Evolutionary conservation across 306 rosid genomes (phyloP).

Genomic region (Dryas alaskensis): DNA sequence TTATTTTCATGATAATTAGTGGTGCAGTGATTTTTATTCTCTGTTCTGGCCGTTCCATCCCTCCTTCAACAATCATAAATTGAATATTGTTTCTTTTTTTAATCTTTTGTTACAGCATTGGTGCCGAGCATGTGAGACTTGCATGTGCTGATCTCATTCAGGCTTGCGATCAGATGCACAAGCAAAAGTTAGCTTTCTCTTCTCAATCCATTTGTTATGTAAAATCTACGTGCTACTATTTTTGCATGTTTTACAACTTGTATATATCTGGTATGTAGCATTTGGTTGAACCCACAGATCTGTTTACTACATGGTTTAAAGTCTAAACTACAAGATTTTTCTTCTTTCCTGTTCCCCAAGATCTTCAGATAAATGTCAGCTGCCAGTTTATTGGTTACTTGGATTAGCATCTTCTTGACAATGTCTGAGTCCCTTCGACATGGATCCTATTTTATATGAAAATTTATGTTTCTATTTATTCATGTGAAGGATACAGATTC

Average conservation of each 20-base stretch:
- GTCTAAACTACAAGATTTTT: background rate
- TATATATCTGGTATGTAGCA: background rate
- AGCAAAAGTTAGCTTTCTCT: slow-evolving; percentile 26
- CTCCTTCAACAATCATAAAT: background rate
- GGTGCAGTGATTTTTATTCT: background rate
- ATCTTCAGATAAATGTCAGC: background rate
- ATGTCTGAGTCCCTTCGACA: background rate
- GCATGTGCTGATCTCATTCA: slow-evolving; percentile 44
- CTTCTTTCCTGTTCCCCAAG: background rate
- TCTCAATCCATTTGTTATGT: background rate
- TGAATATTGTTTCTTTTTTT: slow-evolving; percentile 14
- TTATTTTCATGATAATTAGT: too few species aligned
- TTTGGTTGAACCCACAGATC: background rate
- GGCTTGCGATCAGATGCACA: slow-evolving; percentile 44
- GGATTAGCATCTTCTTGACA: background rate
- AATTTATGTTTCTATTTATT: background rate
- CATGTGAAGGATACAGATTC: background rate
- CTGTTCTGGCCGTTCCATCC: background rate
- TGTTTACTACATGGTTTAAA: background rate
- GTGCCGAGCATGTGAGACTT: slow-evolving; percentile 46
- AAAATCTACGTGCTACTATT: background rate
- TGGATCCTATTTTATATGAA: background rate
- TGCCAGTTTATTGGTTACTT: background rate
- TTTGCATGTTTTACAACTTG: background rate
- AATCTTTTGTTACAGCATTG: slow-evolving; percentile 44